Base-by-base conservation (phyloP, 169 alveolate genomes). In the Plasmodium sp. region DNA sequence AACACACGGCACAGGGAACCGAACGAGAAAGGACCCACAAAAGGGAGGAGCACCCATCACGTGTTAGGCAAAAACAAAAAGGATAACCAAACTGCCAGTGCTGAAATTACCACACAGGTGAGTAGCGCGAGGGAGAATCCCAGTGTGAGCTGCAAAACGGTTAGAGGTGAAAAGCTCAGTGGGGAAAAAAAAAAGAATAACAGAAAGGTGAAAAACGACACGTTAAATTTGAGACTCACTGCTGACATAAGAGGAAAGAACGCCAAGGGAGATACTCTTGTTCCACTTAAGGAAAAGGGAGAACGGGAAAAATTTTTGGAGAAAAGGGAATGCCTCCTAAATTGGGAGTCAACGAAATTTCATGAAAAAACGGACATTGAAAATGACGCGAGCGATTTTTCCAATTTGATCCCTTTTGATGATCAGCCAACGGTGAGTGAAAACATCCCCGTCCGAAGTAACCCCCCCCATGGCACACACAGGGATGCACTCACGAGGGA, bases 311-410 rank as follows among this genome's bases (percentile, higher is more conserved):
- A 33, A 9, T 18, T n/a, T n/a, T 72, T 45, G 9, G 93, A 84
- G 58, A 84, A 84, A 72, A 72, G 93, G 58, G 93, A 84, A 39
- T 45, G 34, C 43, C 58, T 45, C 33, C 77, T 22, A 4, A 72
- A 43, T 48, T 14, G 18, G 54, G 93, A 84, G n/a, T 18, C 77
- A 18, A 43, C 81, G 9, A 45, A 22, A 71, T 43, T 18, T 34
- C 43, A 73, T 9, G 93, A 75, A 51, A 74, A 31, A 45, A 51
- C 33, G 3, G 81, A 85, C 43, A 48, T 74, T 14, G 45, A 86
- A 36, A 58, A 86, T 41, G 88, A 86, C 31, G 34, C 43, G n/a
- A 86, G 14, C 48, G 58, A 72, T 41, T 72, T 43, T 72, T n/a
- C 75, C n/a, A 72, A 45, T 18, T 10, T 41, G 43, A 27, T 22